Percentiles rank a stretch among this genome's conserved stretches.
Conservation (phyloP, 192 early-diverging fungal genomes). For the Cetraspora pellucida region DNA sequence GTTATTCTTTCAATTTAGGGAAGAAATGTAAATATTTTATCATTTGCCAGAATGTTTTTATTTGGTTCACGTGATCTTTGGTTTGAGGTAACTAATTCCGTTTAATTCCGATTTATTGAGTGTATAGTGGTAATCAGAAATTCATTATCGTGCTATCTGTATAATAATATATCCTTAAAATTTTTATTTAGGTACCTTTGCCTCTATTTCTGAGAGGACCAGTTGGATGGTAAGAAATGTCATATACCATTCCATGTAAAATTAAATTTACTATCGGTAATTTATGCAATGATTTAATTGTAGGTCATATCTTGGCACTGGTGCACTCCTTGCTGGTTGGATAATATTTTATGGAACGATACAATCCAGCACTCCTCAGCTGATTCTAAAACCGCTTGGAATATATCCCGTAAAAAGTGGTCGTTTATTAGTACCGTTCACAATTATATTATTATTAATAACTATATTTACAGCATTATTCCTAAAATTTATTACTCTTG, state of each 20-base stretch:
- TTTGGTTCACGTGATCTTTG: constrained; percentile 50
- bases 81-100: constrained; percentile 38
- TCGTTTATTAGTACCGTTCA: constrained; percentile 18
- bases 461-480: constrained; percentile 1
- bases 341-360: constrained; percentile 50
- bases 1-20: constrained; percentile 1
- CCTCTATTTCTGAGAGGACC: constrained; percentile 43
- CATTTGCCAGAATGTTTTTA: constrained; percentile 53
- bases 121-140: too few species aligned
- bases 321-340: constrained; percentile 48
- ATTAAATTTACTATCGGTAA: too few species aligned
- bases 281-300: too few species aligned
- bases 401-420: constrained; percentile 26
- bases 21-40: constrained; percentile 39
- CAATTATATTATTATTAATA: constrained; percentile 4
- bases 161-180: too few species aligned
- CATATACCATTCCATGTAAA: too few species aligned
- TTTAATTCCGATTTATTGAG: too few species aligned
- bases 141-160: too few species aligned
- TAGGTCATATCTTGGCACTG: constrained; percentile 39
- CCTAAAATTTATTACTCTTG: not conserved
- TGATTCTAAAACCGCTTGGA: constrained; percentile 34
- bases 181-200: constrained; percentile 25
- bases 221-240: constrained; percentile 33
- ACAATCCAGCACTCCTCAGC: constrained; percentile 45